A percentile compares a stretch with the other conserved stretches of the same genome.
Evolutionary conservation across 1,139 yeast genomes (phyloP).

Genomic region (Hyphopichia wangnamkhiaoensis): DNA sequence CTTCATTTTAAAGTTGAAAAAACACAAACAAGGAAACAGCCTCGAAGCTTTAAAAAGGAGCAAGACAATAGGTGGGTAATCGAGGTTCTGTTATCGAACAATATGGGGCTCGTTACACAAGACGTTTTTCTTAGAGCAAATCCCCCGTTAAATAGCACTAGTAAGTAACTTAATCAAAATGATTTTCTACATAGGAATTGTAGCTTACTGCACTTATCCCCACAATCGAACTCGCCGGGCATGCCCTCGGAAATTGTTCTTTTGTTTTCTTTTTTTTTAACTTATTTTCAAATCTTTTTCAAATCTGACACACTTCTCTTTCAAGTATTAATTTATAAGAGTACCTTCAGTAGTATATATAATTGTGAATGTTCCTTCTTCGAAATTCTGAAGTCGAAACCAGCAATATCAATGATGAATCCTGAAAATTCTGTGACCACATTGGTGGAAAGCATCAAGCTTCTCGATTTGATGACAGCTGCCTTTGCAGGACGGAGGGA

Average conservation of each 20-base stretch:
- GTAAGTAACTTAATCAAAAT: not conserved
- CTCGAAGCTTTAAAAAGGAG: not conserved
- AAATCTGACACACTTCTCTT: not conserved
- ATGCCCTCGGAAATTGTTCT: not conserved
- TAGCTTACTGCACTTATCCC: too few relatives aligned
- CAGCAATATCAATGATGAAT: not conserved
- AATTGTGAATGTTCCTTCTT: not conserved
- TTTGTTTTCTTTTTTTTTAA: not conserved
- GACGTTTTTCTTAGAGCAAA: slow-evolving; percentile 12
- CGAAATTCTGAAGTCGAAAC: not conserved
- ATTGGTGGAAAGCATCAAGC: slow-evolving; percentile 1
- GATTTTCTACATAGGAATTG: not conserved
- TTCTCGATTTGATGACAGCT: not conserved
- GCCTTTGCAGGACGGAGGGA: not conserved
- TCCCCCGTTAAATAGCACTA: not conserved
- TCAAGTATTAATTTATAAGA: not conserved
- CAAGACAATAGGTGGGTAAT: not conserved
- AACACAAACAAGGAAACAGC: not conserved
- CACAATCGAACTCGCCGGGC: too few relatives aligned
- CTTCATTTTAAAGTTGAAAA: not conserved
- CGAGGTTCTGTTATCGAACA: not conserved
- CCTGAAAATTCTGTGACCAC: not conserved
- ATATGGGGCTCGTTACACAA: slow-evolving; percentile 12
- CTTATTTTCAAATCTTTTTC: not conserved
- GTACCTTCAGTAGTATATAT: too few relatives aligned